Evolutionary conservation across 202 grass and related monocot species (phyloP), one percentile per base, ranked within the genome.

Genomic region (Hordeum pubiflorum): DNA sequence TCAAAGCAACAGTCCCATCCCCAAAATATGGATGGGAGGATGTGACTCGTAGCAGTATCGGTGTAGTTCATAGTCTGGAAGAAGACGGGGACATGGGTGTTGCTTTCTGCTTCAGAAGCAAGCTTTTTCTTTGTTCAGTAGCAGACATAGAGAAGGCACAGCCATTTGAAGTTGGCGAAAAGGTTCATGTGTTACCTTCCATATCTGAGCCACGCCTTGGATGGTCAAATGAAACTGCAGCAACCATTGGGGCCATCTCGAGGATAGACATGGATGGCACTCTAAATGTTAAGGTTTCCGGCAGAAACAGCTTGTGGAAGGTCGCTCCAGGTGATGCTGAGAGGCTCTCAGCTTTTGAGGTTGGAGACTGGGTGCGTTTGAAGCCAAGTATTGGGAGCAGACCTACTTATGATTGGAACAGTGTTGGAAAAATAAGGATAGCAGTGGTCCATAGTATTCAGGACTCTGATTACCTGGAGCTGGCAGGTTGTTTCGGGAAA

Each of bases 11-110:
- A 15, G 96, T 98, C 66, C 92, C 96, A 71, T 98, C 96, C 46
- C 96, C 96, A 26, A 98, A 98, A 79, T 98, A 98, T 82, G 96
- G 96, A 48, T 98, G 96, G 96, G 96, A 98, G 70, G 96, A 98
- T 91, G 90, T 98, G 61, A 90, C 73, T 63, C 86, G 92, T 66
- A 93, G 57, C 68, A 95, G 96, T 70, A 98, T 95, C 48, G 96
- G 96, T 21, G 86, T 95, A 58, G 79, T 98, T 63, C 96, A 98
- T 80, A 93, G 92, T 79, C 91, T 98, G 77, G 90, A 98, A 87
- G 96, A 98, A 81, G 92, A 95, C 48, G 92, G 96, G 22, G 96
- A 98, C 84, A 84, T 91, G 89, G 96, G 96, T 90, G 88, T 95
- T 74, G 92, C 90, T 59, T 98, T 95, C 80, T 95, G 96, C 75